Evolutionary conservation across 345 rosid genomes (phyloP).

Genomic region (Gossypium longicalyx): DNA sequence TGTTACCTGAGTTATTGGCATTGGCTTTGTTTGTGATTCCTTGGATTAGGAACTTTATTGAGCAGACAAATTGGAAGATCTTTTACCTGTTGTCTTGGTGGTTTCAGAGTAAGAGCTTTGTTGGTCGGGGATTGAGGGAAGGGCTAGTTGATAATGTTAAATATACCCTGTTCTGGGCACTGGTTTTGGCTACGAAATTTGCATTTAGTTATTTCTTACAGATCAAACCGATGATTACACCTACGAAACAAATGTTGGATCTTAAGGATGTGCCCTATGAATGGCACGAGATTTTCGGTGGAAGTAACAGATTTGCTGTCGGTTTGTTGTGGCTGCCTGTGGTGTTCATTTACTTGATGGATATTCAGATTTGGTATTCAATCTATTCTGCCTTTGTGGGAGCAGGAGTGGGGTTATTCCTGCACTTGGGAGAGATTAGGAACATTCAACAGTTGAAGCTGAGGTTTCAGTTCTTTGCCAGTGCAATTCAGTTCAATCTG

Average conservation of each 20-base stretch:
- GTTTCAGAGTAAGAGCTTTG: slow-evolving; percentile 70
- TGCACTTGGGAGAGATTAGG: slow-evolving; percentile 92
- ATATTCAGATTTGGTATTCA: slow-evolving; percentile 91
- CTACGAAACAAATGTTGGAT: slow-evolving; percentile 48
- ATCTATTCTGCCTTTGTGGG: slow-evolving; percentile 85
- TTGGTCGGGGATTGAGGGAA: slow-evolving; percentile 84
- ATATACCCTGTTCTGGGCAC: slow-evolving; percentile 76
- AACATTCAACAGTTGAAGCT: slow-evolving; percentile 79
- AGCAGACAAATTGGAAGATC: slow-evolving; percentile 80
- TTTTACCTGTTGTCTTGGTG: slow-evolving; percentile 67
- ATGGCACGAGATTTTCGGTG: slow-evolving; percentile 57
- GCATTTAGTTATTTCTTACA: slow-evolving; percentile 80
- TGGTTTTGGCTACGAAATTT: slow-evolving; percentile 79
- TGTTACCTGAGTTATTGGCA: slow-evolving; percentile 76
- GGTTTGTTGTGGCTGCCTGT: slow-evolving; percentile 85
- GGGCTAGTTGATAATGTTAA: slow-evolving; percentile 74
- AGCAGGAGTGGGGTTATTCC: slow-evolving; percentile 78
- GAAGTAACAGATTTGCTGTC: slow-evolving; percentile 72
- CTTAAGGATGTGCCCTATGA: slow-evolving; percentile 44
- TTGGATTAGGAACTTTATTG: slow-evolving; percentile 84
- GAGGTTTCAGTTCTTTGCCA: slow-evolving; percentile 95
- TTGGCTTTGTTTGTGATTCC: slow-evolving; percentile 70
- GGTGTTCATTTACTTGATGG: slow-evolving; percentile 76
- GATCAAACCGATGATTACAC: slow-evolving; percentile 77
- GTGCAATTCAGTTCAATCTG: slow-evolving; percentile 94